These are phyloP conservation scores for Solanum medicagineum DNA, from an alignment of 257 asterid genomes.

Conservation along the genomic window DNA sequence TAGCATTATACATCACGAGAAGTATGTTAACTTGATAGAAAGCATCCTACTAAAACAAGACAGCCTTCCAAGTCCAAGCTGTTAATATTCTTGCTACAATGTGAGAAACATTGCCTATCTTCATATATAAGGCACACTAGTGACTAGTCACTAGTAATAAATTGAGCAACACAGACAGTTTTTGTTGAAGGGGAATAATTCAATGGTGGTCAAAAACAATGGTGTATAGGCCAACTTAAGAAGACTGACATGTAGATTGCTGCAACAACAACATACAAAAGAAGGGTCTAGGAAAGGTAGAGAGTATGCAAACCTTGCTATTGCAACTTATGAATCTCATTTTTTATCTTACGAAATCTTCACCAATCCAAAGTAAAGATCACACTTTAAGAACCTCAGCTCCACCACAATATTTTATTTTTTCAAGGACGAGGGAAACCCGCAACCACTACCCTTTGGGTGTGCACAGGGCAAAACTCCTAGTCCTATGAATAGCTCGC, in stretches of 20 bases:
- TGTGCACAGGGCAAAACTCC: too few species aligned
- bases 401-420: neutral
- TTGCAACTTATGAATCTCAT: neutral
- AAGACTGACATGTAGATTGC: neutral
- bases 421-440: too few species aligned
- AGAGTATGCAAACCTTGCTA: neutral
- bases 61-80: neutral
- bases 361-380: neutral
- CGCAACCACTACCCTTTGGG: too few species aligned
- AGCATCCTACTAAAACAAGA: neutral
- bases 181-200: neutral
- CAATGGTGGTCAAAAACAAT: neutral
- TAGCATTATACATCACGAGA: neutral
- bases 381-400: neutral
- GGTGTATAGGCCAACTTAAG: neutral
- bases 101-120: neutral
- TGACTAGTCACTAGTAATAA: neutral
- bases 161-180: neutral
- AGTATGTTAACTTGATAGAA: neutral
- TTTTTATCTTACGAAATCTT: neutral
- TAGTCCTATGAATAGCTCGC: too few species aligned
- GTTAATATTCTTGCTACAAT: neutral
- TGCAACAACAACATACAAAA: too few species aligned
- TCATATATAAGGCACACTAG: neutral
- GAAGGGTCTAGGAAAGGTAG: too few species aligned